phyloP scores from a whole-genome alignment of 75 land plant genomes.

The Larix kaempferi region DNA sequence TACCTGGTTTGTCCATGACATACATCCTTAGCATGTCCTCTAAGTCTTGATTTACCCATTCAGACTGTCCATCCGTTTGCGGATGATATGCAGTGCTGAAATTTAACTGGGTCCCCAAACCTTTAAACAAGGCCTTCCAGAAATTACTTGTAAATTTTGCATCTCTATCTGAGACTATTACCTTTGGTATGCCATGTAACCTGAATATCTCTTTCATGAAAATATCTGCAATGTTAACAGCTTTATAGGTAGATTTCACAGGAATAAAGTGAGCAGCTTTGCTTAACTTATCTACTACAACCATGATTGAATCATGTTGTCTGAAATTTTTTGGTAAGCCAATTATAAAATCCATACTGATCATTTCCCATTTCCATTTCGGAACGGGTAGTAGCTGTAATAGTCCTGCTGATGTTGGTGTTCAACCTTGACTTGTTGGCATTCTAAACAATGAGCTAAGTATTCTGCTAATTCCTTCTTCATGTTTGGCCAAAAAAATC shows the following conservation, averaged over 20 bases:
- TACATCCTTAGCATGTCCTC: constrained; percentile 11
- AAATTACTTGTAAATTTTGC: constrained; percentile 10
- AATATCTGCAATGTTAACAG: too few species aligned
- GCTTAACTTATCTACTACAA: constrained; percentile 4
- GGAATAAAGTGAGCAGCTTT: constrained; percentile 9
- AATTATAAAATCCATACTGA: constrained; percentile 6
- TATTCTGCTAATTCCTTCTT: background rate
- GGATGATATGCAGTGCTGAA: constrained; percentile 5
- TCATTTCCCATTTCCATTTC: background rate
- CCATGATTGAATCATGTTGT: constrained; percentile 4
- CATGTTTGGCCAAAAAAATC: background rate
- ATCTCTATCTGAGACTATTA: constrained; percentile 13
- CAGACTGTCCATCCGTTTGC: constrained; percentile 9
- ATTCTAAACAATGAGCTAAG: background rate
- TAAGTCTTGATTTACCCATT: background rate
- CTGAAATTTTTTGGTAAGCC: background rate
- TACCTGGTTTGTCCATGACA: background rate
- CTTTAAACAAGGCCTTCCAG: background rate
- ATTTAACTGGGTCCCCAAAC: background rate
- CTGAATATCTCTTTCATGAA: too few species aligned
- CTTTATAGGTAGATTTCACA: too few species aligned
- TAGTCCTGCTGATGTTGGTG: background rate
- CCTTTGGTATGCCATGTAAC: background rate
- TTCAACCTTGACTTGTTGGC: background rate
- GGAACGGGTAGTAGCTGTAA: background rate